phyloP scores from a whole-genome alignment of 2,329 filamentous ascomycete genomes.

The Westerdykella aurantiaca region DNA sequence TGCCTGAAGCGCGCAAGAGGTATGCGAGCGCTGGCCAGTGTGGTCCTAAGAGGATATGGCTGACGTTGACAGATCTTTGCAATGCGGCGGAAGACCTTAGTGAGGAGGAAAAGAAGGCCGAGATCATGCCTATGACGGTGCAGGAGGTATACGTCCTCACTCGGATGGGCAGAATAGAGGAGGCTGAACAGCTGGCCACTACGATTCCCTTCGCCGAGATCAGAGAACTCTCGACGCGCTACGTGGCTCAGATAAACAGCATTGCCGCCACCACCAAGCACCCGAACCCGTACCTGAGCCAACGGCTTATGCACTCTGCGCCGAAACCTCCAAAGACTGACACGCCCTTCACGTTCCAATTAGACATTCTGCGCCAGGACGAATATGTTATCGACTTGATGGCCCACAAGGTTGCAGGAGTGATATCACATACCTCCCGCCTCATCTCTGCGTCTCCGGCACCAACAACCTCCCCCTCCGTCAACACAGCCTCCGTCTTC shows the following conservation, averaged over 20 bases:
- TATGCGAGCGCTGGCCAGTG: constrained; percentile 15
- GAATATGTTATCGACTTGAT: constrained; percentile 59
- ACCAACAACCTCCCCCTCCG: constrained; percentile 44
- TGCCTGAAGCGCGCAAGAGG: constrained; percentile 63
- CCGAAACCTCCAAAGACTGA: constrained; percentile 52
- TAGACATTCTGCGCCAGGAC: constrained; percentile 57
- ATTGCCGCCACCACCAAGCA: constrained; percentile 44
- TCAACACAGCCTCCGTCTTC: constrained; percentile 56
- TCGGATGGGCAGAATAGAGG: constrained; percentile 58
- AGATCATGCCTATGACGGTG: constrained; percentile 68
- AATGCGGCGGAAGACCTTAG: constrained; percentile 66
- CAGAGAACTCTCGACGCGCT: constrained; percentile 59
- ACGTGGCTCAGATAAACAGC: constrained; percentile 63
- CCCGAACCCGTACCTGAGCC: constrained; percentile 62
- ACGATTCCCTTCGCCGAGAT: constrained; percentile 60
- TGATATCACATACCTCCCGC: constrained; percentile 51
- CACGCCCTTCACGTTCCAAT: constrained; percentile 68
- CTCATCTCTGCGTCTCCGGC: constrained; percentile 43
- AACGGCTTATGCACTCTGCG: constrained; percentile 55
- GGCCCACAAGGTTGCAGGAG: constrained; percentile 62
- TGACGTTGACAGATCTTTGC: constrained; percentile 52
- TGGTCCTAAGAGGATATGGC: not conserved
- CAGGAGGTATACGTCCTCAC: constrained; percentile 70
- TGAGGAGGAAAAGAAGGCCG: constrained; percentile 67
- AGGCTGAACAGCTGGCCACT: constrained; percentile 59